Conservation (phyloP, 140 eudicot species). For the Flaveria floridana region DNA sequence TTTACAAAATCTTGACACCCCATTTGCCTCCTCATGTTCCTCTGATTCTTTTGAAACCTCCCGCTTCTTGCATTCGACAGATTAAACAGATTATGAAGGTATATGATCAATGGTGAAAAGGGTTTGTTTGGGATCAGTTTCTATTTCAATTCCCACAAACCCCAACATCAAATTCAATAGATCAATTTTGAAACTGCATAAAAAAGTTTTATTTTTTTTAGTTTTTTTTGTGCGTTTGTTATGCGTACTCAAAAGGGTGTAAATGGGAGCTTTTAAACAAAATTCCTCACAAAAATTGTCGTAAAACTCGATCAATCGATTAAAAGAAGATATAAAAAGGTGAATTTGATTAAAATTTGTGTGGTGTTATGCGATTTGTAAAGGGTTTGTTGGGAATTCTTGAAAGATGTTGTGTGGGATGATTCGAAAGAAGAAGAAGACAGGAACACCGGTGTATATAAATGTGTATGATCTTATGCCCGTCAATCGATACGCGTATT, state of each 20-base stretch:
- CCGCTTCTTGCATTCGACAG: slow-evolving; percentile 26
- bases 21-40: slow-evolving; percentile 47
- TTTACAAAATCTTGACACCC: slow-evolving; percentile 14
- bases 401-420: slow-evolving; percentile 56
- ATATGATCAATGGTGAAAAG: slow-evolving; percentile 20
- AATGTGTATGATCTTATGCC: slow-evolving; percentile 79
- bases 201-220: not conserved
- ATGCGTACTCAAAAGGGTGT: slow-evolving; percentile 31
- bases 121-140: slow-evolving; percentile 40
- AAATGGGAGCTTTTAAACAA: slow-evolving; percentile 14
- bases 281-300: not conserved
- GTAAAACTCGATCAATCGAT: not conserved
- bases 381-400: slow-evolving; percentile 20
- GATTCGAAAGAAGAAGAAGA: slow-evolving; percentile 48
- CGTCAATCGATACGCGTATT: slow-evolving; percentile 64
- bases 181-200: not conserved
- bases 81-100: slow-evolving; percentile 25
- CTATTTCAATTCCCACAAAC: slow-evolving; percentile 31
- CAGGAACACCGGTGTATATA: slow-evolving; percentile 63
- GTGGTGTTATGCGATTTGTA: slow-evolving; percentile 15
- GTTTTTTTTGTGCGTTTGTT: slow-evolving; percentile 27
- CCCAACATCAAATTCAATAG: slow-evolving; percentile 33
- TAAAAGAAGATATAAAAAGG: not conserved
- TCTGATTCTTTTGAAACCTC: slow-evolving; percentile 47
- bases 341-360: not conserved